phyloP scores from a whole-genome alignment of 2,329 filamentous ascomycete genomes.

The Alternaria sp. region DNA sequence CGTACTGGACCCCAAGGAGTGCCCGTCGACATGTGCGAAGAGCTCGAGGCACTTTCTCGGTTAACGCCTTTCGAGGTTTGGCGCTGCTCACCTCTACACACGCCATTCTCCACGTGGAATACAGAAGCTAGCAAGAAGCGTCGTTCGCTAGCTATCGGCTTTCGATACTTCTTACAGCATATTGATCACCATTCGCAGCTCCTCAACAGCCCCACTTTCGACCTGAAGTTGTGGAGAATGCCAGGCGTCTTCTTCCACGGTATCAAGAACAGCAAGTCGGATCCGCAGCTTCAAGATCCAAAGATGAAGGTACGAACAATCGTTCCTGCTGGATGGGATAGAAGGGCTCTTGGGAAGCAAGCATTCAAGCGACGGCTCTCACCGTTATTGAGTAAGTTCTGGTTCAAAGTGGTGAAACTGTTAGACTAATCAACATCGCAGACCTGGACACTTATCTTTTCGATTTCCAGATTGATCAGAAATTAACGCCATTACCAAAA shows the following conservation, averaged over 20 bases:
- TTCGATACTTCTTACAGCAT: constrained; percentile 20
- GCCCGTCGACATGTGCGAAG: constrained; percentile 14
- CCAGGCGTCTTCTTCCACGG: constrained; percentile 22
- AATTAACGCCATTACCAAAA: background rate
- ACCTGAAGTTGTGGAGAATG: constrained; percentile 14
- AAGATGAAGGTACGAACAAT: background rate
- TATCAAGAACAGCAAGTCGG: background rate
- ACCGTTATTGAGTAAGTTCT: constrained; percentile 9
- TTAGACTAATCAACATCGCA: constrained; percentile 1
- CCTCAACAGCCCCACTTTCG: constrained; percentile 21
- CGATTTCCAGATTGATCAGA: background rate
- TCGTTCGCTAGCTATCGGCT: background rate
- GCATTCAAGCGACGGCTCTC: constrained; percentile 5
- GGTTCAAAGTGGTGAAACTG: background rate
- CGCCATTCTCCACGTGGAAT: constrained; percentile 14
- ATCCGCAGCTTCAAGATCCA: background rate
- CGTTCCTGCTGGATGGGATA: background rate
- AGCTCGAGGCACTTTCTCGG: constrained; percentile 8
- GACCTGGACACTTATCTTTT: constrained; percentile 12
- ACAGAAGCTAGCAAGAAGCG: constrained; percentile 7
- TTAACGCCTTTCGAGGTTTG: constrained; percentile 9
- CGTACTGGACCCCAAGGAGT: constrained; percentile 5
- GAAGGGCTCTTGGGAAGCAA: constrained; percentile 1
- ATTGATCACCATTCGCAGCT: constrained; percentile 16
- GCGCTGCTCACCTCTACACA: background rate